phyloP scores from a whole-genome alignment of 2,329 filamentous ascomycete species.

The Hymenoscyphus fraxineus region DNA sequence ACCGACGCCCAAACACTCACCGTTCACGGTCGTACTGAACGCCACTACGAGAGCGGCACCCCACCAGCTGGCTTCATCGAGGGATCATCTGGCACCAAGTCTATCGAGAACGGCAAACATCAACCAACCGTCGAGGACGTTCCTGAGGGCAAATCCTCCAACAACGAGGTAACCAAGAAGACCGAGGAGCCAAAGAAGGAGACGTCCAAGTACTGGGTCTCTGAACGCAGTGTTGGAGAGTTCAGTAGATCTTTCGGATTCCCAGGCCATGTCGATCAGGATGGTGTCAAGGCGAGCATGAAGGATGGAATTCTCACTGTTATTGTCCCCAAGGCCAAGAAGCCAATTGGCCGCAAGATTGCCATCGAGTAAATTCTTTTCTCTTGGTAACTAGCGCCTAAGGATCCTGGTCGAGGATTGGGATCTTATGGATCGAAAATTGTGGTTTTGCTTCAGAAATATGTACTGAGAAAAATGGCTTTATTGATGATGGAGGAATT shows the following conservation, averaged over 20 bases:
- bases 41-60: constrained; percentile 49
- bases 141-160: background rate
- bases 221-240: constrained; percentile 62
- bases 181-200: constrained; percentile 46
- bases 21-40: constrained; percentile 67
- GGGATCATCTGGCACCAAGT: constrained; percentile 35
- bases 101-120: constrained; percentile 33
- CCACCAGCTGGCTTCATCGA: constrained; percentile 47
- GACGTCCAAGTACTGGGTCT: constrained; percentile 62
- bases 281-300: constrained; percentile 57
- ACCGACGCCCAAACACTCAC: constrained; percentile 69
- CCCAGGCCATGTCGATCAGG: constrained; percentile 59
- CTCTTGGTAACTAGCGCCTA: background rate
- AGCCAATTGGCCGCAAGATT: constrained; percentile 54
- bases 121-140: constrained; percentile 1
- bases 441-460: background rate
- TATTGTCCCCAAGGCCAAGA: constrained; percentile 62
- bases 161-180: constrained; percentile 39
- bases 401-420: background rate
- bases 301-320: constrained; percentile 64
- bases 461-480: background rate
- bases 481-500: background rate
- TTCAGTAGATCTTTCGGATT: constrained; percentile 69
- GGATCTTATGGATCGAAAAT: background rate
- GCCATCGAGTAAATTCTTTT: constrained; percentile 36